Evolutionary conservation across 345 rosid genomes (phyloP).

Genomic region (Eucalyptus marginata): DNA sequence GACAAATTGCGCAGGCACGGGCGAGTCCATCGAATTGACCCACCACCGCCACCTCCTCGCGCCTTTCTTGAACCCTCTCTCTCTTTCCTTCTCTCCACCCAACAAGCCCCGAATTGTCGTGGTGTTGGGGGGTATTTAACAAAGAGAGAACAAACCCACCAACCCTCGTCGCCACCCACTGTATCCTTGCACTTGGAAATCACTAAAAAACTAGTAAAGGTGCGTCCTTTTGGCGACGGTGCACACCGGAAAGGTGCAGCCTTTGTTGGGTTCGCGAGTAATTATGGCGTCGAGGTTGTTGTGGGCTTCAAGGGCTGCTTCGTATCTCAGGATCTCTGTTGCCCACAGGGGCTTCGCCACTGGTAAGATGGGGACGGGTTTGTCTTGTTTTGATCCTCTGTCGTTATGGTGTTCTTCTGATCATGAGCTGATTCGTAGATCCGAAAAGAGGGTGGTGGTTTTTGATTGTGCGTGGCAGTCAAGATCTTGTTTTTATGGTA

Average conservation of each 20-base stretch:
- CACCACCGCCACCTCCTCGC: not conserved
- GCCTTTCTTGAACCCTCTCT: not conserved
- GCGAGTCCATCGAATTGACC: not conserved
- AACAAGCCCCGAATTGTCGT: not conserved
- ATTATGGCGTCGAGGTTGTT: conserved; percentile 62
- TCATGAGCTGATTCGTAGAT: not conserved
- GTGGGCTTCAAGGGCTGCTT: conserved; percentile 95
- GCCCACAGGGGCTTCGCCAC: conserved; percentile 59
- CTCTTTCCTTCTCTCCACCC: not conserved
- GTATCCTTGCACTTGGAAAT: not conserved
- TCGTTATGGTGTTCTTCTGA: not conserved
- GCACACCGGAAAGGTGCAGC: not conserved
- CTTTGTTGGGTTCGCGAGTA: not conserved
- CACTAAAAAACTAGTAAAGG: not conserved
- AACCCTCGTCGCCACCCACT: not conserved
- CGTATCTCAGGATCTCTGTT: conserved; percentile 76
- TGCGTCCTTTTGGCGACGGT: not conserved
- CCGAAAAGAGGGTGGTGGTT: not conserved
- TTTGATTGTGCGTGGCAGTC: not conserved
- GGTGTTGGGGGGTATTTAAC: not conserved
- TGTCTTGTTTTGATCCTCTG: not conserved
- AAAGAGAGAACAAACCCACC: not conserved
- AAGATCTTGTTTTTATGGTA: not conserved
- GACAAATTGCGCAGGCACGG: not conserved
- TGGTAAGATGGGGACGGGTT: conserved; percentile 15